Conservation (phyloP, 225 moss, liverwort and hornwort species). For the Pseudisothecium myosuroides region DNA sequence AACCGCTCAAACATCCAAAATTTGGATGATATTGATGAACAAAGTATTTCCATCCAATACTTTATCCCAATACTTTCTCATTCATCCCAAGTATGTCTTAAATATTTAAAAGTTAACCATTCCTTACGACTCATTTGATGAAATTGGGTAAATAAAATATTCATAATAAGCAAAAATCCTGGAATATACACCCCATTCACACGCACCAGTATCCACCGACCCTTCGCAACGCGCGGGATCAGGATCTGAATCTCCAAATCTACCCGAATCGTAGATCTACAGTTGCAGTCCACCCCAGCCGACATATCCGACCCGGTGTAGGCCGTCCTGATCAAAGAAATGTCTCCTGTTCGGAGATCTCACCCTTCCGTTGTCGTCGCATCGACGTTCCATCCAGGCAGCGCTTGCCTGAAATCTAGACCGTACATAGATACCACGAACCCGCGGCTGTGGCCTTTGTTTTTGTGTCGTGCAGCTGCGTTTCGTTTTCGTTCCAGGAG, state of each 20-base stretch:
- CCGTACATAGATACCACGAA: accelerated
- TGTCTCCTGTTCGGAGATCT: accelerated
- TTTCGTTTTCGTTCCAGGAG: neutral
- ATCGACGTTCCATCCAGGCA: neutral
- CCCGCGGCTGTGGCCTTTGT: neutral
- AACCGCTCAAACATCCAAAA: too few species aligned
- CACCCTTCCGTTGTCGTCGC: too few species aligned
- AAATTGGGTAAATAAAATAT: neutral
- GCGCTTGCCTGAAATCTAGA: neutral
- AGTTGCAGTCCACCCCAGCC: neutral
- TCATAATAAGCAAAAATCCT: too few species aligned
- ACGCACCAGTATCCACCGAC: neutral
- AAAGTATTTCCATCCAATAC: neutral
- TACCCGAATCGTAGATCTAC: accelerated
- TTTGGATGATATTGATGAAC: neutral
- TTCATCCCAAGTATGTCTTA: neutral
- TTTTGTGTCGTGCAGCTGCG: neutral
- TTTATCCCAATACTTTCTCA: neutral
- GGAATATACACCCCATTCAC: too few species aligned
- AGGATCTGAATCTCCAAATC: neutral
- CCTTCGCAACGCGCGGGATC: neutral
- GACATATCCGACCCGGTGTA: neutral
- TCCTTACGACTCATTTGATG: neutral
- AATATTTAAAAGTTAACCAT: neutral
- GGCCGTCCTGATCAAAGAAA: too few species aligned